Percentiles rank a stretch among this genome's conserved stretches.
Evolutionary conservation across 208 protist genomes (phyloP).

Genomic region (Wallacemonas collosoma): DNA sequence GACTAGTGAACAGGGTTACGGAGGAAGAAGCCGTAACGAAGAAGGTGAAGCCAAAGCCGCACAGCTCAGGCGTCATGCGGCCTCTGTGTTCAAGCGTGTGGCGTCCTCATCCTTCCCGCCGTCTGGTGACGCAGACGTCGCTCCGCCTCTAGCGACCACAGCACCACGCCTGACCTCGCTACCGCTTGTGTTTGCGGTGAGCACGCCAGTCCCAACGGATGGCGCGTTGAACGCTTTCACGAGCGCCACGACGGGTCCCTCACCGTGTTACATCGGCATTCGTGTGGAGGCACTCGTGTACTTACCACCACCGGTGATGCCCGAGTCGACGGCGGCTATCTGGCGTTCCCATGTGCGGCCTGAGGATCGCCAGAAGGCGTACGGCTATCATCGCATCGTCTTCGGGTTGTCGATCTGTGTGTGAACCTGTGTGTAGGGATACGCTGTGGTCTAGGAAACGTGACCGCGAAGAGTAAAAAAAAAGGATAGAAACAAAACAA

Average conservation of each 20-base stretch:
- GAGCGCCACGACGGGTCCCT: background rate
- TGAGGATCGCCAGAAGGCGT: background rate
- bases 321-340: background rate
- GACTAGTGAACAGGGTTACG: no score
- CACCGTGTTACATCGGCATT: constrained; percentile 13
- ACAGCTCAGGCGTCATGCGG: background rate
- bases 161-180: constrained; percentile 1
- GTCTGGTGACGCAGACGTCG: background rate
- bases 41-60: background rate
- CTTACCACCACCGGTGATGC: background rate
- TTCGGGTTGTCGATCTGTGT: constrained; percentile 6
- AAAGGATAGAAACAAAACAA: no score
- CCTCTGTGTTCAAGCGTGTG: background rate
- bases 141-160: background rate
- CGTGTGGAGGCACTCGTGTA: constrained; percentile 9
- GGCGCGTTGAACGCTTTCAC: constrained; percentile 10
- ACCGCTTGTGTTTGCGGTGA: background rate
- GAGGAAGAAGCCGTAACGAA: no score
- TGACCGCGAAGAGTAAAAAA: no score
- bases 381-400: background rate
- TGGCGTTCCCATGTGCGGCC: background rate
- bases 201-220: constrained; percentile 1
- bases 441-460: no score
- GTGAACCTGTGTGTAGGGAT: background rate
- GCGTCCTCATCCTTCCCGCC: background rate